Percentiles rank a stretch among this genome's conserved stretches.
Evolutionary conservation across 305 asterid species (phyloP).

Genomic region (Fraxinus angustifolia): DNA sequence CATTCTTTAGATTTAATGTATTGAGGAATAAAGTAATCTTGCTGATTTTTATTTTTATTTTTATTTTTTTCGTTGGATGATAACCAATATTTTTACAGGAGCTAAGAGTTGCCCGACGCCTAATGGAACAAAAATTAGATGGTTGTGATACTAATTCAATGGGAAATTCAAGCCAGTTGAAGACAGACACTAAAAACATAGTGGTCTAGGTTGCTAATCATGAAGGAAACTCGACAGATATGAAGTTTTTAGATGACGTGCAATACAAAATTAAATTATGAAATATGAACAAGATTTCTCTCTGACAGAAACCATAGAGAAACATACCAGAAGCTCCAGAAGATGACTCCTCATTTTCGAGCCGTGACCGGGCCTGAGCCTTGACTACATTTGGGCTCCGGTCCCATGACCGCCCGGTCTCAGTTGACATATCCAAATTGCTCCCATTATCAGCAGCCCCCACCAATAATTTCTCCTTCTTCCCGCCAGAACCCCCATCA

Average conservation of each 20-base stretch:
- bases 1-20: background rate
- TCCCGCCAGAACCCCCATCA: conserved; percentile 39
- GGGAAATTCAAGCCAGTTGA: background rate
- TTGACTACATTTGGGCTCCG: conserved; percentile 59
- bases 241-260: background rate
- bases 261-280: background rate
- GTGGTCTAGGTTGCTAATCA: background rate
- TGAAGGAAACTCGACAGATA: background rate
- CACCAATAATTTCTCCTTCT: conserved; percentile 42
- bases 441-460: conserved; percentile 51
- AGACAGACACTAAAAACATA: background rate
- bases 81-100: background rate
- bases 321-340: conserved; percentile 71
- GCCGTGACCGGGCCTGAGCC: conserved; percentile 58
- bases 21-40: background rate
- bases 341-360: conserved; percentile 72
- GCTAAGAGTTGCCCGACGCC: background rate
- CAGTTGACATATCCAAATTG: conserved; percentile 65
- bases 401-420: conserved; percentile 66
- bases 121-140: background rate
- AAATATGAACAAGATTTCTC: background rate
- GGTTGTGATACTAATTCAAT: background rate
- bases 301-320: background rate
- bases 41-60: background rate
- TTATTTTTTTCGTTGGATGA: background rate